These are phyloP conservation scores for Pythium sp. DNA, from an alignment of 352 stramenopile species.

Conservation along the genomic window DNA sequence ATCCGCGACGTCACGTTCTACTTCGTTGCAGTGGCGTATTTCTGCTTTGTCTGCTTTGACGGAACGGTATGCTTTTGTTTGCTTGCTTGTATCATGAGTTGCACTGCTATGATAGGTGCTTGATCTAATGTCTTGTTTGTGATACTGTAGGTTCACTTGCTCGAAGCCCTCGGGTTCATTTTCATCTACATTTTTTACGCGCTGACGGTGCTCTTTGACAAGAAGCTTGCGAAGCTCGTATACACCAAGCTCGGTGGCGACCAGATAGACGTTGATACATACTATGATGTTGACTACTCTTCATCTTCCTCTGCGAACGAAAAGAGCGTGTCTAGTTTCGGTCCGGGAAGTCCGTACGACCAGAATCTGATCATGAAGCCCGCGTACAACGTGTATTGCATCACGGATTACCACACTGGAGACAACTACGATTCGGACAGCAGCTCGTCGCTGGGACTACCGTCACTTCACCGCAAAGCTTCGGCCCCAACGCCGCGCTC, in stretches of 20 bases:
- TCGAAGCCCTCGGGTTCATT: slow-evolving; percentile 68
- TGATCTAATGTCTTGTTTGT: neutral
- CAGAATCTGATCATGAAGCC: slow-evolving; percentile 17
- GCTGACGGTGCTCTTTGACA: slow-evolving; percentile 57
- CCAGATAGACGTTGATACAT: slow-evolving; percentile 34
- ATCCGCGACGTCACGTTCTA: slow-evolving; percentile 77
- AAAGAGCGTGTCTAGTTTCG: slow-evolving; percentile 25
- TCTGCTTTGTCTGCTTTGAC: slow-evolving; percentile 71
- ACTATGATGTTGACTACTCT: slow-evolving; percentile 20
- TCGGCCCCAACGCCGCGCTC: slow-evolving; percentile 61
- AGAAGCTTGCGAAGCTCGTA: slow-evolving; percentile 28
- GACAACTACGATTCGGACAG: slow-evolving; percentile 48
- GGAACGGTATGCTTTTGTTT: slow-evolving; percentile 26
- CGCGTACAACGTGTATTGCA: slow-evolving; percentile 33
- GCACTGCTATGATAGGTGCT: neutral
- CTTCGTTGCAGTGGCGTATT: slow-evolving; percentile 61
- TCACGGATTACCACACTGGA: slow-evolving; percentile 21
- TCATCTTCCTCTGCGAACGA: slow-evolving; percentile 22
- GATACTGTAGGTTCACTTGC: slow-evolving; percentile 39
- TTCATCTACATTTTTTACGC: slow-evolving; percentile 68
- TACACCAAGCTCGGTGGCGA: slow-evolving; percentile 17
- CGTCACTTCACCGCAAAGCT: slow-evolving; percentile 45
- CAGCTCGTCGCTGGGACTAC: slow-evolving; percentile 33
- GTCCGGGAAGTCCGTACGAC: slow-evolving; percentile 1
- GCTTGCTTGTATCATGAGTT: neutral